Percentiles rank a stretch among this genome's conserved stretches.
Evolutionary conservation across 352 stramenopile species (phyloP).

Genomic region (Phytopythium boreale): DNA sequence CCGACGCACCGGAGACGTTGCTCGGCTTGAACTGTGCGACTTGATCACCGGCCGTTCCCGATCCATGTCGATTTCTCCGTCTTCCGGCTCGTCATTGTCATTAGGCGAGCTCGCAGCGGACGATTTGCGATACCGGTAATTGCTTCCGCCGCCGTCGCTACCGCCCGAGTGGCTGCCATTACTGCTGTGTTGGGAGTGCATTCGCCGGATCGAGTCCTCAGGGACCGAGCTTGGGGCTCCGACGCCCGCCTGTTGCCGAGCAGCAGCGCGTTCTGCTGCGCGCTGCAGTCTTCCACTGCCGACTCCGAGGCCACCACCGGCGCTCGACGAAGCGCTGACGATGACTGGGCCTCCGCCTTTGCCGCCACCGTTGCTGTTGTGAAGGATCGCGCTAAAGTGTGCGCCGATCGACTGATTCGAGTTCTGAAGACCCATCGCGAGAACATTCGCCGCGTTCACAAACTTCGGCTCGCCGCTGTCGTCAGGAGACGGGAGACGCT

Average conservation of each 20-base stretch:
- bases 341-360: conserved; percentile 7
- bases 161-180: conserved; percentile 18
- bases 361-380: conserved; percentile 25
- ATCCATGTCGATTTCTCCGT: conserved; percentile 39
- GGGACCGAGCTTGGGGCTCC: conserved; percentile 10
- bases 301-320: conserved; percentile 18
- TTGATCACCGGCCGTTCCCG: conserved; percentile 16
- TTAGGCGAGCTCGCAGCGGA: conserved; percentile 18
- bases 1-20: conserved; percentile 20
- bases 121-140: conserved; percentile 24
- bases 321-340: conserved; percentile 6
- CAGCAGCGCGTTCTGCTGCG: conserved; percentile 55
- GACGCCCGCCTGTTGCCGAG: conserved; percentile 37
- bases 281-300: conserved; percentile 54
- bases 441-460: conserved; percentile 47
- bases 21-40: conserved; percentile 8
- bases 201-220: conserved; percentile 44
- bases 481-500: conserved; percentile 62
- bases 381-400: conserved; percentile 80
- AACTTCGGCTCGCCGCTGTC: conserved; percentile 52
- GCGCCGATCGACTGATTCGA: conserved; percentile 58
- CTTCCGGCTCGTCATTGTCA: conserved; percentile 43
- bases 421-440: conserved; percentile 32
- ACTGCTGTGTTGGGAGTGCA: conserved; percentile 17
- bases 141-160: conserved; percentile 5